These are phyloP conservation scores for Penicillium subrubescens DNA, from an alignment of 495 filamentous ascomycete species.

Conservation along the genomic window DNA sequence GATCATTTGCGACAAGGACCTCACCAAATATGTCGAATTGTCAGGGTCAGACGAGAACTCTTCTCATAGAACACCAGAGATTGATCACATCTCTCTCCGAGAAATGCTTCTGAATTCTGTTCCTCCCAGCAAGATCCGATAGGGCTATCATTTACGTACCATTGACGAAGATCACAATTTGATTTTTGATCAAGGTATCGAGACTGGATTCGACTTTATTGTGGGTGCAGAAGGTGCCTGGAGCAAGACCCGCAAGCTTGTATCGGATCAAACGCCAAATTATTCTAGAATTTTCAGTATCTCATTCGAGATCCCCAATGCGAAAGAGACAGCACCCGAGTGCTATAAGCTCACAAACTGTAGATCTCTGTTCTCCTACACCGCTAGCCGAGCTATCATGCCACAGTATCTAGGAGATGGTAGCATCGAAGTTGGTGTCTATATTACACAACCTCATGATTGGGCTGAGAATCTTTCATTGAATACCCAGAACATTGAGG, in stretches of 20 bases:
- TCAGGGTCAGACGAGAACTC: conserved; percentile 3
- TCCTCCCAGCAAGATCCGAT: conserved; percentile 26
- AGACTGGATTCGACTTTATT: conserved; percentile 44
- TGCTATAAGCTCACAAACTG: conserved; percentile 18
- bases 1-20: conserved; percentile 19
- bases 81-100: conserved; percentile 31
- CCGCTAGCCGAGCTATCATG: conserved; percentile 16
- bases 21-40: conserved; percentile 19
- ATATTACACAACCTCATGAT: conserved; percentile 3
- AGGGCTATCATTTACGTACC: conserved; percentile 22
- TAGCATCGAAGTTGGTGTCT: conserved; percentile 13
- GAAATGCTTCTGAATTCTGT: conserved; percentile 34
- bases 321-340: conserved; percentile 14
- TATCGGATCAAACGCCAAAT: conserved; percentile 48
- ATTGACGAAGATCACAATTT: conserved; percentile 27
- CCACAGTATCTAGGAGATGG: conserved; percentile 25
- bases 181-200: conserved; percentile 21
- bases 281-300: conserved; percentile 49
- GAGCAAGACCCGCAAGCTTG: conserved; percentile 50
- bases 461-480: conserved; percentile 6
- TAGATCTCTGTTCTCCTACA: conserved; percentile 21
- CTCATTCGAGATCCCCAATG: conserved; percentile 18
- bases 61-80: conserved; percentile 31
- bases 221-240: conserved; percentile 66
- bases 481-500: conserved; percentile 4